Percentiles rank a stretch among this genome's conserved stretches.
Evolutionary conservation across 2,329 filamentous ascomycete species (phyloP).

Genomic region (Stagonosporopsis cucurbitacearum): DNA sequence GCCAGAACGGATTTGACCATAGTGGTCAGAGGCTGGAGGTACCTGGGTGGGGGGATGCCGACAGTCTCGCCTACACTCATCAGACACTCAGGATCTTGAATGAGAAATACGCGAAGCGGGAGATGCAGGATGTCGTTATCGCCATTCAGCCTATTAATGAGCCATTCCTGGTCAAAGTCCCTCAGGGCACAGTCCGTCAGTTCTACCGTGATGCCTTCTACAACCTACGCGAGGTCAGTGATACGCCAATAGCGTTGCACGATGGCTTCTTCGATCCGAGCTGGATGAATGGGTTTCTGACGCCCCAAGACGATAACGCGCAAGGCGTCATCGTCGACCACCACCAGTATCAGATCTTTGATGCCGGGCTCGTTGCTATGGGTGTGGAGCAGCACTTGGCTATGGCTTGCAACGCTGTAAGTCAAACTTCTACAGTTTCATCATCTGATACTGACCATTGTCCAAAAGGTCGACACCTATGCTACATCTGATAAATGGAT

Average conservation of each 20-base stretch:
- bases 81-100: conserved; percentile 64
- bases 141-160: conserved; percentile 65
- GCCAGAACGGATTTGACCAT: conserved; percentile 69
- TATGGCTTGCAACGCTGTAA: conserved; percentile 62
- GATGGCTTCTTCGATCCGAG: conserved; percentile 62
- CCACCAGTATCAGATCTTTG: conserved; percentile 73
- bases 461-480: conserved; percentile 48
- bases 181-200: conserved; percentile 55
- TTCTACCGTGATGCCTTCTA: conserved; percentile 64
- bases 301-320: conserved; percentile 55
- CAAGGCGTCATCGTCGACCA: conserved; percentile 67
- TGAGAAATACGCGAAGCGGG: conserved; percentile 59
- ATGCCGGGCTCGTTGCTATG: conserved; percentile 56
- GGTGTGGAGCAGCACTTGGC: conserved; percentile 60
- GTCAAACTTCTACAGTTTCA: neutral
- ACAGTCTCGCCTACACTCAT: conserved; percentile 59
- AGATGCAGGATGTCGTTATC: conserved; percentile 65
- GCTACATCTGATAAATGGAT: conserved; percentile 66
- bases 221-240: conserved; percentile 54
- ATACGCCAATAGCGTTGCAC: conserved; percentile 61
- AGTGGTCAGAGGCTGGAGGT: conserved; percentile 57
- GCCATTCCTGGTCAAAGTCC: conserved; percentile 57
- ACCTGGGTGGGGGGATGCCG: conserved; percentile 56
- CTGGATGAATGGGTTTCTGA: conserved; percentile 67
- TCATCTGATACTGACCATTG: neutral